Evolutionary conservation across 2,329 filamentous ascomycete species (phyloP).

Genomic region (Colletotrichum sp.): DNA sequence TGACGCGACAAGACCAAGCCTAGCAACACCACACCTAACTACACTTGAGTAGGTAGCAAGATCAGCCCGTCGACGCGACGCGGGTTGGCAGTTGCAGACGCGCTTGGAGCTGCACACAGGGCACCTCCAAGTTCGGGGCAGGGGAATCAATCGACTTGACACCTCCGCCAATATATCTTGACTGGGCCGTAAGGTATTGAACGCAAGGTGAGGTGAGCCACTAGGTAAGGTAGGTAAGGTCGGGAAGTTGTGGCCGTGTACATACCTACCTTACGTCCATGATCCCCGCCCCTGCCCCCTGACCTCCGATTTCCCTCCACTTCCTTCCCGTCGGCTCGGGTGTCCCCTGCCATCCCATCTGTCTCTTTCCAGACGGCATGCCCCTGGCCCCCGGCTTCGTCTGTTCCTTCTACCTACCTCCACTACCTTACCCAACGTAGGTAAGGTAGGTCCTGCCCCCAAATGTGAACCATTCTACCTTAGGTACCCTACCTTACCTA

Average conservation of each 20-base stretch:
- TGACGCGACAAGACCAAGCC: neutral
- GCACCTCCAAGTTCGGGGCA: neutral
- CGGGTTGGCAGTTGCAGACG: neutral
- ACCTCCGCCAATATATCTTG: neutral
- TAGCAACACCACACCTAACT: neutral
- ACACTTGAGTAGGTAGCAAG: neutral
- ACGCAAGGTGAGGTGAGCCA: neutral
- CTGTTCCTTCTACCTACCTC: neutral
- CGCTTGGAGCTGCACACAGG: neutral
- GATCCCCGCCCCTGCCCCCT: neutral
- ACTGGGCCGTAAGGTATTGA: neutral
- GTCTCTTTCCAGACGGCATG: neutral
- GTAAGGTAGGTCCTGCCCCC: neutral
- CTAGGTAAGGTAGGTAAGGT: neutral
- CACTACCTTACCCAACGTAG: neutral
- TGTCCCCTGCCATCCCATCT: constrained; percentile 1
- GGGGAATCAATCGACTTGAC: neutral
- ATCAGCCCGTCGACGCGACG: neutral
- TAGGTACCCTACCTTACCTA: neutral
- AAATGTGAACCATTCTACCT: neutral
- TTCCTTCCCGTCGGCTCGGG: constrained; percentile 5
- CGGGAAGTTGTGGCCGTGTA: neutral
- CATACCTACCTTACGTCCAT: neutral
- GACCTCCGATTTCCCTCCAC: neutral
- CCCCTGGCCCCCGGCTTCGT: neutral